Conservation (phyloP, 139 green algal species). For the Chlorella ohadii region DNA sequence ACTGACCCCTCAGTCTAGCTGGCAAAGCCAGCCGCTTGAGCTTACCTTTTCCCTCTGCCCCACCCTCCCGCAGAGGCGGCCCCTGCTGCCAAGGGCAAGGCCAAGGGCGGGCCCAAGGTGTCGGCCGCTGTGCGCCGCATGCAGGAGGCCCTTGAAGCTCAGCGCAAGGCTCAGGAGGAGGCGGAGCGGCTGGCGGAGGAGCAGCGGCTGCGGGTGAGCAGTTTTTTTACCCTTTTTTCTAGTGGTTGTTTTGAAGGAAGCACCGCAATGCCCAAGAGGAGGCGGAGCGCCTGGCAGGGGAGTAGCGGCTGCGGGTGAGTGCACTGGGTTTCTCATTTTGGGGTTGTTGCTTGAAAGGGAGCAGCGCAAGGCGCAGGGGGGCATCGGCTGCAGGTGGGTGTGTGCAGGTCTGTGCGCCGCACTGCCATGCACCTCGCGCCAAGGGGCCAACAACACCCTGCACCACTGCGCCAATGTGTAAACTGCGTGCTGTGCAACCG, state of each 20-base stretch:
- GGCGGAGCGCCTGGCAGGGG: slow-evolving; percentile 54
- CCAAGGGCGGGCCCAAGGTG: slow-evolving; percentile 70
- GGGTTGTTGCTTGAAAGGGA: too few species aligned
- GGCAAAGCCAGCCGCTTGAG: too few species aligned
- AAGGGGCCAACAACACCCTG: too few species aligned
- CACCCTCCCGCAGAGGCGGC: slow-evolving; percentile 41
- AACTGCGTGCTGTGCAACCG: too few species aligned
- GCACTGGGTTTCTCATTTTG: too few species aligned
- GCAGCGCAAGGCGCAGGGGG: slow-evolving; percentile 60
- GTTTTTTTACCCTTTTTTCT: too few species aligned
- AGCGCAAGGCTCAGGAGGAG: slow-evolving; percentile 73
- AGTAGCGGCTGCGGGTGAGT: slow-evolving; percentile 50
- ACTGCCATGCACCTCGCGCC: too few species aligned
- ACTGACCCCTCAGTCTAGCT: too few species aligned
- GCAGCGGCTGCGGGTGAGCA: slow-evolving; percentile 42
- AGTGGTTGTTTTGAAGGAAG: too few species aligned
- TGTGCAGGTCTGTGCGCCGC: too few species aligned
- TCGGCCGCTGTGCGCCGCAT: slow-evolving; percentile 78
- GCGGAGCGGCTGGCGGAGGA: slow-evolving; percentile 59
- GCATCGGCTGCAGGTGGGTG: too few species aligned
- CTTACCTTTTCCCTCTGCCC: background rate
- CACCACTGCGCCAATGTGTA: too few species aligned
- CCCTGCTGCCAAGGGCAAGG: slow-evolving; percentile 55
- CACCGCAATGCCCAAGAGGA: slow-evolving; percentile 73
- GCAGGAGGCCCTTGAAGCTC: slow-evolving; percentile 78